These are phyloP conservation scores for Diospyros kaki DNA, from an alignment of 148 eudicot species.

Conservation along the genomic window DNA sequence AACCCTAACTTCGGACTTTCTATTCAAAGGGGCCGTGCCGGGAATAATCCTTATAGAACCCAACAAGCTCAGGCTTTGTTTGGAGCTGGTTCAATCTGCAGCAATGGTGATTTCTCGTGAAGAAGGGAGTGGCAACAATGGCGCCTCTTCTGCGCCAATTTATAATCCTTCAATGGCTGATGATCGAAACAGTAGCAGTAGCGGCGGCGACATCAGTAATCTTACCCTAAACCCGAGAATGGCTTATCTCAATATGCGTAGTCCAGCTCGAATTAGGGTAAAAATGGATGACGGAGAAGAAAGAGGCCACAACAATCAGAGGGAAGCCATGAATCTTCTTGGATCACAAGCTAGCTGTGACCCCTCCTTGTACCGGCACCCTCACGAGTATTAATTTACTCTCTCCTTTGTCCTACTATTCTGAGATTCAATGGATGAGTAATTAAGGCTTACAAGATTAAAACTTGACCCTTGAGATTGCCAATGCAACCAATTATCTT, in stretches of 20 bases:
- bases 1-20: conserved; percentile 80
- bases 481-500: no score
- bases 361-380: conserved; percentile 46
- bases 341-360: conserved; percentile 13
- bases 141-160: conserved; percentile 18
- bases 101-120: conserved; percentile 95
- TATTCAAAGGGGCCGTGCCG: conserved; percentile 88
- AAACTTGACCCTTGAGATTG: no score
- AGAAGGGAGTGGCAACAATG: conserved; percentile 37
- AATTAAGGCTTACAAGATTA: no score
- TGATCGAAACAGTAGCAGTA: conserved; percentile 8
- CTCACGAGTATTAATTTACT: conserved; percentile 36
- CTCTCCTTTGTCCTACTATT: not conserved
- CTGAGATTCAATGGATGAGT: not conserved
- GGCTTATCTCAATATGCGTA: conserved; percentile 67
- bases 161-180: conserved; percentile 28
- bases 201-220: conserved; percentile 20
- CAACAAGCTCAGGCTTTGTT: conserved; percentile 81
- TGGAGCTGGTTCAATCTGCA: conserved; percentile 90
- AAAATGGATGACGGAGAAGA: conserved; percentile 29
- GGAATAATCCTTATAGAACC: conserved; percentile 85
- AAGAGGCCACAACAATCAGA: conserved; percentile 10
- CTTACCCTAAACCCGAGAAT: conserved; percentile 61
- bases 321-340: no score
- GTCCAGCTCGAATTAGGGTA: conserved; percentile 30